Conservation (phyloP, 1,284 basidiomycete species). For the Malassezia arunalokei region DNA sequence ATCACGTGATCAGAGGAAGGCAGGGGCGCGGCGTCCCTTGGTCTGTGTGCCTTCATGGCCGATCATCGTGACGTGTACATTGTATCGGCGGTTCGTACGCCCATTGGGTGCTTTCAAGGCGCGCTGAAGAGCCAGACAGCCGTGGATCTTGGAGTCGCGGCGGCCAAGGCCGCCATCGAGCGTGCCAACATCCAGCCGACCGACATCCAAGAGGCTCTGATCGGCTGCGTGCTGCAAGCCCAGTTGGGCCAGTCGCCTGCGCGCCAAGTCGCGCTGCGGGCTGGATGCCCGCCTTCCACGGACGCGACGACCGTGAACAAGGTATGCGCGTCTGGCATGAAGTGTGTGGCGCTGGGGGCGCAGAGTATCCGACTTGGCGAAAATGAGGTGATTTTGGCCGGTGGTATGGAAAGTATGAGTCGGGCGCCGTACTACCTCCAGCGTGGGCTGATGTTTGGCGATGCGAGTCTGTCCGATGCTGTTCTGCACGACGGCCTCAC, state of each 20-base stretch:
- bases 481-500: constrained; percentile 77
- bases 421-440: constrained; percentile 61
- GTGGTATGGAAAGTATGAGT: constrained; percentile 50
- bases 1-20: neutral
- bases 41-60: neutral
- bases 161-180: constrained; percentile 75
- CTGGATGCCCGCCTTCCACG: constrained; percentile 68
- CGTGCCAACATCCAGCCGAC: constrained; percentile 67
- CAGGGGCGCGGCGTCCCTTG: neutral
- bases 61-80: constrained; percentile 65
- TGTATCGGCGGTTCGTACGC: constrained; percentile 84
- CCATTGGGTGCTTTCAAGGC: constrained; percentile 86
- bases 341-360: constrained; percentile 48
- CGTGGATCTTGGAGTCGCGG: constrained; percentile 74
- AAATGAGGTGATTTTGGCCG: constrained; percentile 47
- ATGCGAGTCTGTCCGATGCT: constrained; percentile 73
- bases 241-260: constrained; percentile 48
- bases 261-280: constrained; percentile 60
- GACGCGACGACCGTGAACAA: constrained; percentile 95
- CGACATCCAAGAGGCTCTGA: constrained; percentile 82
- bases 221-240: constrained; percentile 61
- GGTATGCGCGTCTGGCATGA: constrained; percentile 52
- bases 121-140: constrained; percentile 75
- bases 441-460: constrained; percentile 76
- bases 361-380: constrained; percentile 49